Evolutionary conservation across 441 rosid species (phyloP).

Genomic region (Isatis lusitanica): DNA sequence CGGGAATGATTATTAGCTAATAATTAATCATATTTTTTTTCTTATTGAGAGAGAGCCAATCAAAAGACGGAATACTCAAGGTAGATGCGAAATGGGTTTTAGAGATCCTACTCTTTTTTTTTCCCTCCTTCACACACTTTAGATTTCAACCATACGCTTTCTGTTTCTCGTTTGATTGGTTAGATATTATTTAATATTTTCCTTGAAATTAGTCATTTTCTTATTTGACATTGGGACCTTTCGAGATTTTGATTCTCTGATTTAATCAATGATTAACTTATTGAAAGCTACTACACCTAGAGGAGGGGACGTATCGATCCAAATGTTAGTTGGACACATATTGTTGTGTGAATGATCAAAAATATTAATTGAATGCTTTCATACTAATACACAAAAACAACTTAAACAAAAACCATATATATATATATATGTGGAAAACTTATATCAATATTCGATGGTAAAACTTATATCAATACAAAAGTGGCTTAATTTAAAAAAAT

Average conservation of each 20-base stretch:
- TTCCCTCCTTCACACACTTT: neutral
- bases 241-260: neutral
- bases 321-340: neutral
- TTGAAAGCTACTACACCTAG: neutral
- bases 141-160: neutral
- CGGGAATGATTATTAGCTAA: neutral
- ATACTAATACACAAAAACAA: neutral
- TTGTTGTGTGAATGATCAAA: neutral
- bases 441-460: too few species aligned
- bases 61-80: conserved; percentile 8
- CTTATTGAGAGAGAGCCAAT: neutral
- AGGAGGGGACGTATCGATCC: neutral
- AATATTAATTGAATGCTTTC: neutral
- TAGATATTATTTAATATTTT: neutral
- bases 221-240: neutral
- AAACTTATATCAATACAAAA: too few species aligned
- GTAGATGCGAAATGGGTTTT: neutral
- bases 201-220: neutral
- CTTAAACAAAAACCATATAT: neutral
- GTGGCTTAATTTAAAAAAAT: too few species aligned
- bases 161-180: neutral
- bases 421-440: too few species aligned
- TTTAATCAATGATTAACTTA: neutral
- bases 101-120: neutral
- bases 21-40: neutral